These are phyloP conservation scores for Jaminaea rosea DNA, from an alignment of 1,284 basidiomycete species.

Conservation along the genomic window DNA sequence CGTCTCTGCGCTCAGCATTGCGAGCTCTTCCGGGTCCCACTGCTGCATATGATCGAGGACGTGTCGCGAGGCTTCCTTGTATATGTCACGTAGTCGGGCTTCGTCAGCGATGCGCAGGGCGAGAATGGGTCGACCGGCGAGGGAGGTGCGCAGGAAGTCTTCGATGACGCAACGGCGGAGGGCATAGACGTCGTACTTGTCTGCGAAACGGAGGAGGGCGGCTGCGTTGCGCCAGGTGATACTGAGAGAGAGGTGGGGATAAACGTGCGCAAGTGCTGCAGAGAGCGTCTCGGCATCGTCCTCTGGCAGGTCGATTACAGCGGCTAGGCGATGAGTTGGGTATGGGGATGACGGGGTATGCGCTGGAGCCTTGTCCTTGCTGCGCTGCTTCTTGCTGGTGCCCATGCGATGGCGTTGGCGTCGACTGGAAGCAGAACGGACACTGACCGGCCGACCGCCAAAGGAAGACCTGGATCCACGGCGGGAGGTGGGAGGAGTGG, in stretches of 20 bases:
- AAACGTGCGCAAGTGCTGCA: slow-evolving; percentile 23
- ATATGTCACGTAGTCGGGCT: slow-evolving; percentile 21
- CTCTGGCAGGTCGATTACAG: slow-evolving; percentile 22
- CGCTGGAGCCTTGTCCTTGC: too few relatives aligned
- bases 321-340: too few relatives aligned
- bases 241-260: slow-evolving; percentile 24
- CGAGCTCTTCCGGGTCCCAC: slow-evolving; percentile 26
- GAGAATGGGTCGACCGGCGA: slow-evolving; percentile 31
- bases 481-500: too few relatives aligned
- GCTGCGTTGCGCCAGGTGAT: slow-evolving; percentile 27
- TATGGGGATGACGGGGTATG: too few relatives aligned
- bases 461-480: too few relatives aligned
- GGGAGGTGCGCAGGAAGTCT: slow-evolving; percentile 18
- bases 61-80: slow-evolving; percentile 25
- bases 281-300: slow-evolving; percentile 26
- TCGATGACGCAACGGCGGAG: slow-evolving; percentile 14
- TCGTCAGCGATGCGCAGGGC: slow-evolving; percentile 30
- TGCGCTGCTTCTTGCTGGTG: background rate
- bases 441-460: too few relatives aligned
- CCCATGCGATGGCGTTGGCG: too few relatives aligned
- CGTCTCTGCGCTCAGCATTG: slow-evolving; percentile 14
- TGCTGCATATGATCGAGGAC: slow-evolving; percentile 28
- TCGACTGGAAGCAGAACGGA: too few relatives aligned
- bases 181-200: slow-evolving; percentile 28
- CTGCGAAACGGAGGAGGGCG: slow-evolving; percentile 20